Percentiles rank a stretch among this genome's conserved stretches.
phyloP scores from a whole-genome alignment of 176 grass and related monocot genomes.

The Rhynchospora breviuscula region DNA sequence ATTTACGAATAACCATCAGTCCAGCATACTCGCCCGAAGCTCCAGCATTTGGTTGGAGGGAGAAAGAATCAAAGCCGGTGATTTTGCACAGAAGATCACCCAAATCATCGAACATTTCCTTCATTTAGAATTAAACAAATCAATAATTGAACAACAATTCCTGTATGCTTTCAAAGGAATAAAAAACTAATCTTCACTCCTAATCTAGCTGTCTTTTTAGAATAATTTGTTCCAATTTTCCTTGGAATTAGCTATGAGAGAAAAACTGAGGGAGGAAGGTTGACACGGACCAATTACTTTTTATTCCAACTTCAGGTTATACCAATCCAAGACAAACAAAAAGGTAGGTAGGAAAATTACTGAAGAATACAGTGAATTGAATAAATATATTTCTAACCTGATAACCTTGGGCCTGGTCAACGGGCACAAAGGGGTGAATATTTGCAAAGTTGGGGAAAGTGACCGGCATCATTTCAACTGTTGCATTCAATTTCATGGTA shows the following conservation, averaged over 20 bases:
- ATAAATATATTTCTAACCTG: slow-evolving; percentile 38
- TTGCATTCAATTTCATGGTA: slow-evolving; percentile 99
- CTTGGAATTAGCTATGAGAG: neutral
- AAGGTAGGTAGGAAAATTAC: neutral
- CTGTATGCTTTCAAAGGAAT: neutral
- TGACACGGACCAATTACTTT: neutral
- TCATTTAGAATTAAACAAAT: slow-evolving; percentile 18
- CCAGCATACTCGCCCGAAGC: slow-evolving; percentile 98
- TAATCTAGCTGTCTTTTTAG: neutral
- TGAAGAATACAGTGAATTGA: neutral
- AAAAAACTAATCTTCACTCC: neutral
- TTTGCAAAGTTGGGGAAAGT: slow-evolving; percentile 84
- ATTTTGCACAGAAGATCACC: slow-evolving; percentile 74
- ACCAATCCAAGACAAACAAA: neutral
- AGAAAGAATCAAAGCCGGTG: slow-evolving; percentile 98
- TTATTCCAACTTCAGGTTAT: neutral
- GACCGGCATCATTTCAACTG: slow-evolving; percentile 98
- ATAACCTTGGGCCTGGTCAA: slow-evolving; percentile 76
- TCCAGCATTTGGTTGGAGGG: slow-evolving; percentile 99
- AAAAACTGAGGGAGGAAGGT: neutral
- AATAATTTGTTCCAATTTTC: slow-evolving; percentile 21
- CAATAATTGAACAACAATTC: neutral
- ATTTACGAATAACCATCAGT: slow-evolving; percentile 98
- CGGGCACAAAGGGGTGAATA: slow-evolving; percentile 86
- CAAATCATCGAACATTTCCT: slow-evolving; percentile 99